phyloP scores from a whole-genome alignment of 306 rosid species.

The Sechiopsis laciniata region DNA sequence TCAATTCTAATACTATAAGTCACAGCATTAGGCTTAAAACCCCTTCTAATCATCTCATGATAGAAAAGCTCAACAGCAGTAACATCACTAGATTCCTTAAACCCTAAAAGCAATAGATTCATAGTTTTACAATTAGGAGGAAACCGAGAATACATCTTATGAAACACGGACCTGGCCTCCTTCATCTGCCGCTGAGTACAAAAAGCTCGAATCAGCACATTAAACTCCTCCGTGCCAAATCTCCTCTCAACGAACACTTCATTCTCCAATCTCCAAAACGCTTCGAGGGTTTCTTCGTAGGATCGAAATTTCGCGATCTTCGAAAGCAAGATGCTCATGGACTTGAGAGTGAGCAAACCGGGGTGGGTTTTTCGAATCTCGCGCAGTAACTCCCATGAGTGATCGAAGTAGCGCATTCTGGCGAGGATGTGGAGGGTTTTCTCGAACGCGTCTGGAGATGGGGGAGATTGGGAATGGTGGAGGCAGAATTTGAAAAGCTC shows the following conservation, averaged over 20 bases:
- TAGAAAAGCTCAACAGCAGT: constrained; percentile 71
- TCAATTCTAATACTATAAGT: constrained; percentile 71
- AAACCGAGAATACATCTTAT: constrained; percentile 54
- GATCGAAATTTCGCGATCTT: constrained; percentile 62
- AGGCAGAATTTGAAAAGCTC: constrained; percentile 63
- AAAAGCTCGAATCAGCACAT: constrained; percentile 65
- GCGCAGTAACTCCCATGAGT: constrained; percentile 58
- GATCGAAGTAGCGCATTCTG: constrained; percentile 72
- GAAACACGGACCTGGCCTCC: constrained; percentile 70
- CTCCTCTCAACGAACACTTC: constrained; percentile 47
- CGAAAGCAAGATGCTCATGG: constrained; percentile 79
- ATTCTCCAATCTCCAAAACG: constrained; percentile 60
- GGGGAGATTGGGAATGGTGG: constrained; percentile 33
- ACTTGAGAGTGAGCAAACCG: constrained; percentile 56
- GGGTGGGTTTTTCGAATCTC: constrained; percentile 38
- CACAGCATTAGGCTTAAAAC: constrained; percentile 60
- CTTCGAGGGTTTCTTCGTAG: constrained; percentile 64
- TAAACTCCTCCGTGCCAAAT: constrained; percentile 69
- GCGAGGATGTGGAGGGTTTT: constrained; percentile 71
- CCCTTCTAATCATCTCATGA: constrained; percentile 75
- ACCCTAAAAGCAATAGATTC: constrained; percentile 84
- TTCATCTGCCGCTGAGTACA: constrained; percentile 81
- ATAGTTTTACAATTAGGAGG: constrained; percentile 57
- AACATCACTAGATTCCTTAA: constrained; percentile 78
- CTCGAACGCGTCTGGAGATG: constrained; percentile 51